Percentiles rank a stretch among this genome's conserved stretches.
These are phyloP conservation scores for Pythium chondricola DNA, from an alignment of 352 stramenopile species.

Conservation along the genomic window DNA sequence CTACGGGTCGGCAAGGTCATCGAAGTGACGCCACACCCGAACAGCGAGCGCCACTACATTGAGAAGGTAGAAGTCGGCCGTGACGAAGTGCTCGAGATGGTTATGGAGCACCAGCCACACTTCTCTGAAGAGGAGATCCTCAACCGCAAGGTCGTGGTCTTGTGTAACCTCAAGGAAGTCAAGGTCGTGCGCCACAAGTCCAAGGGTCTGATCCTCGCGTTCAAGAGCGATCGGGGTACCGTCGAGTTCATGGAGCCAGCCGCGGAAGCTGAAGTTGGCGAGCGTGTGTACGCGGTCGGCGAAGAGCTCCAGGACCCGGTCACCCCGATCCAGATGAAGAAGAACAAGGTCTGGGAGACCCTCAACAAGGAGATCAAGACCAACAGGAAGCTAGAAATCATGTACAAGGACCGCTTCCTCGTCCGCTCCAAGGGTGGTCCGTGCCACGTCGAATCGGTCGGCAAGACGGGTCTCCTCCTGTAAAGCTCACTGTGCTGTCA, in stretches of 20 bases:
- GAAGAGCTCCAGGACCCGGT: constrained; percentile 66
- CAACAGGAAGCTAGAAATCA: constrained; percentile 67
- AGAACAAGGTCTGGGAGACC: constrained; percentile 80
- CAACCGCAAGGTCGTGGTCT: constrained; percentile 57
- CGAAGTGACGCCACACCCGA: constrained; percentile 58
- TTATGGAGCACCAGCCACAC: constrained; percentile 70
- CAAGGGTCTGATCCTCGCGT: constrained; percentile 52
- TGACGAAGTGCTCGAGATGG: constrained; percentile 66
- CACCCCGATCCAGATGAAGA: constrained; percentile 80
- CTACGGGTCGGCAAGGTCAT: constrained; percentile 65
- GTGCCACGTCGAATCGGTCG: constrained; percentile 54
- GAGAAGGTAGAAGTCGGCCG: constrained; percentile 75
- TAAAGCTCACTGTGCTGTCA: background rate
- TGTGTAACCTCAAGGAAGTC: constrained; percentile 75
- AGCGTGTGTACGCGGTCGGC: constrained; percentile 65
- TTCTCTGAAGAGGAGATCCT: constrained; percentile 72
- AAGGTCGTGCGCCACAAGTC: constrained; percentile 63
- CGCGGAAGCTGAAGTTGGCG: constrained; percentile 55
- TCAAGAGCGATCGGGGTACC: constrained; percentile 45
- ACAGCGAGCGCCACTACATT: constrained; percentile 67
- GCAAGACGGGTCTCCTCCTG: constrained; percentile 28
- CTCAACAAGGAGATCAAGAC: constrained; percentile 71
- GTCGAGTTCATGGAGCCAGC: constrained; percentile 59
- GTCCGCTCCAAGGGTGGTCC: constrained; percentile 49
- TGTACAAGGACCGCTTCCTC: constrained; percentile 59